Conservation (phyloP, 768 basidiomycete genomes). For the Tylopilus plumbeoviolaceoides region DNA sequence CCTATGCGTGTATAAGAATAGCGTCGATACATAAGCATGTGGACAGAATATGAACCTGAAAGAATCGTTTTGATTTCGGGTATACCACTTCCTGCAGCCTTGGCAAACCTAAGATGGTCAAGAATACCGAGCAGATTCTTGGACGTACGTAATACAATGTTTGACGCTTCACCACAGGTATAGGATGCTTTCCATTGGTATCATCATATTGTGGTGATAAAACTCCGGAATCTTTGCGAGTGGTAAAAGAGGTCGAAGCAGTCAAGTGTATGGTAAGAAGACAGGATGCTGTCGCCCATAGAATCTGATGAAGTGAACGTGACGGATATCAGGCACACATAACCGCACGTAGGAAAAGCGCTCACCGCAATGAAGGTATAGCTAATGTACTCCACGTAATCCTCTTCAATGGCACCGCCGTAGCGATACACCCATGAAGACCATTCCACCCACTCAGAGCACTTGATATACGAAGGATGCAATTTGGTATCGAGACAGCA, state of each 20-base stretch:
- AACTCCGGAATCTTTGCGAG: slow-evolving; percentile 85
- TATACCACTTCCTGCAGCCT: slow-evolving; percentile 93
- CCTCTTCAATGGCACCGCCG: slow-evolving; percentile 18
- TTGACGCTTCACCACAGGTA: slow-evolving; percentile 47
- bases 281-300: slow-evolving; percentile 67
- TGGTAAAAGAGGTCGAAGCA: slow-evolving; percentile 82
- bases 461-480: slow-evolving; percentile 34
- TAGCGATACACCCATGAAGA: slow-evolving; percentile 30
- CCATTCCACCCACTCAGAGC: slow-evolving; percentile 77
- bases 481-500: slow-evolving; percentile 57
- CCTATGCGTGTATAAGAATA: slow-evolving; percentile 39
- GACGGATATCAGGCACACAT: background rate
- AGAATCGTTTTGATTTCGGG: slow-evolving; percentile 96
- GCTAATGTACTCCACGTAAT: slow-evolving; percentile 59
- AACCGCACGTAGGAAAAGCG: slow-evolving; percentile 5
- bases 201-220: slow-evolving; percentile 46
- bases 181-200: slow-evolving; percentile 19
- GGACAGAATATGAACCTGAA: slow-evolving; percentile 46
- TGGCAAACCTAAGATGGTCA: slow-evolving; percentile 28
- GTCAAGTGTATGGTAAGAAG: slow-evolving; percentile 85
- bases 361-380: slow-evolving; percentile 80
- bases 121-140: background rate
- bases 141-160: slow-evolving; percentile 78
- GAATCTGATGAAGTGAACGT: slow-evolving; percentile 43
- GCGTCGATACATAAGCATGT: slow-evolving; percentile 9